Conservation (phyloP, 805 yeast genomes). For the Teunomyces stri region DNA sequence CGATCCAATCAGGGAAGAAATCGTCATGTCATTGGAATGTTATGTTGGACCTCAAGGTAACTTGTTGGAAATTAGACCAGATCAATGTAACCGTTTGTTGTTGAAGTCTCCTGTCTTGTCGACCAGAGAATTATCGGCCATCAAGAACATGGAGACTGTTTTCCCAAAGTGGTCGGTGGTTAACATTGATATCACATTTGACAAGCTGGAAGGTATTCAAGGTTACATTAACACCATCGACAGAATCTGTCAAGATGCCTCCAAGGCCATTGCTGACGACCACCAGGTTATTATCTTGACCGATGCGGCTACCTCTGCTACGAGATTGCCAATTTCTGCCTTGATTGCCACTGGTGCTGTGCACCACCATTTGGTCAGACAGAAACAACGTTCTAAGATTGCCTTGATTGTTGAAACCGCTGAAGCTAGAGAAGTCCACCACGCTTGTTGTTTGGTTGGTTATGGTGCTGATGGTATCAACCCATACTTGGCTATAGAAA, state of each 20-base stretch:
- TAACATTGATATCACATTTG: conserved; percentile 84
- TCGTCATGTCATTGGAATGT: conserved; percentile 96
- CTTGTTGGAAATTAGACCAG: conserved; percentile 85
- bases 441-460: conserved; percentile 89
- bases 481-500: conserved; percentile 92
- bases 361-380: conserved; percentile 93
- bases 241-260: conserved; percentile 82
- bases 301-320: conserved; percentile 60
- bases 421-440: conserved; percentile 97
- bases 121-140: conserved; percentile 69
- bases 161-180: conserved; percentile 86
- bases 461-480: conserved; percentile 97
- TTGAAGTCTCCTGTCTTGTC: conserved; percentile 81
- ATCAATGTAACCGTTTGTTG: conserved; percentile 85
- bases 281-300: conserved; percentile 73
- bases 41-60: conserved; percentile 99
- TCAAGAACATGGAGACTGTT: conserved; percentile 66
- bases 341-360: conserved; percentile 95
- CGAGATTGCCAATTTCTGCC: conserved; percentile 79
- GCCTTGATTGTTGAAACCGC: conserved; percentile 91
- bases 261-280: conserved; percentile 74
- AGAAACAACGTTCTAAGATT: conserved; percentile 93
- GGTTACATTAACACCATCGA: conserved; percentile 87
- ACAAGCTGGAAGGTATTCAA: conserved; percentile 73
- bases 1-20: conserved; percentile 94